Conservation (phyloP, 169 alveolate species). For the Miamiensis avidus region DNA sequence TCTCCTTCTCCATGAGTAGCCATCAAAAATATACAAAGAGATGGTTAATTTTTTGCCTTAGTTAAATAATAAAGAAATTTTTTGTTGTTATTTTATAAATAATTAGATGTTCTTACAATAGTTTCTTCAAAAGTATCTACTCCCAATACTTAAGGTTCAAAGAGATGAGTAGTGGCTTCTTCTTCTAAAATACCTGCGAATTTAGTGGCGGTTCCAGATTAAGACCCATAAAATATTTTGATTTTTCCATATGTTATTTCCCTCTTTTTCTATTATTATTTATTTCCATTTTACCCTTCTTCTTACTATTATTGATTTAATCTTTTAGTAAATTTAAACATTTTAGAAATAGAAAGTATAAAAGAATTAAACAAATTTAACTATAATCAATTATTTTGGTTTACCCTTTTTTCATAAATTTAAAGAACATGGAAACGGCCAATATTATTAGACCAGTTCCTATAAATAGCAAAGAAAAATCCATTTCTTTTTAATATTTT, state of each 20-base stretch:
- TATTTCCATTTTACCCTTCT: no score
- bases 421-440: no score
- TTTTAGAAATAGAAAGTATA: no score
- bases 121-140: not conserved
- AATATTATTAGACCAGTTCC: no score
- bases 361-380: no score
- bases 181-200: conserved; percentile 54
- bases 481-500: no score
- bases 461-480: no score
- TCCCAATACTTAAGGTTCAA: conserved; percentile 35
- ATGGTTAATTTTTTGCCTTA: no score
- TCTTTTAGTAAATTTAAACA: no score
- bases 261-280: not conserved
- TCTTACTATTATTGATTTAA: not conserved
- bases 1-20: conserved; percentile 79
- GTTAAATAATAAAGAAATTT: conserved; percentile 23
- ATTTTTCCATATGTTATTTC: conserved; percentile 12
- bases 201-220: conserved; percentile 70
- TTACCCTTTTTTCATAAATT: no score
- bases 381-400: no score
- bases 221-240: conserved; percentile 56
- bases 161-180: conserved; percentile 52
- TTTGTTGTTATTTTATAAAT: conserved; percentile 50
- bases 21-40: conserved; percentile 35
- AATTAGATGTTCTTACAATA: not conserved